phyloP scores from a whole-genome alignment of 495 filamentous ascomycete genomes.

The Aspergillus ellipticus region DNA sequence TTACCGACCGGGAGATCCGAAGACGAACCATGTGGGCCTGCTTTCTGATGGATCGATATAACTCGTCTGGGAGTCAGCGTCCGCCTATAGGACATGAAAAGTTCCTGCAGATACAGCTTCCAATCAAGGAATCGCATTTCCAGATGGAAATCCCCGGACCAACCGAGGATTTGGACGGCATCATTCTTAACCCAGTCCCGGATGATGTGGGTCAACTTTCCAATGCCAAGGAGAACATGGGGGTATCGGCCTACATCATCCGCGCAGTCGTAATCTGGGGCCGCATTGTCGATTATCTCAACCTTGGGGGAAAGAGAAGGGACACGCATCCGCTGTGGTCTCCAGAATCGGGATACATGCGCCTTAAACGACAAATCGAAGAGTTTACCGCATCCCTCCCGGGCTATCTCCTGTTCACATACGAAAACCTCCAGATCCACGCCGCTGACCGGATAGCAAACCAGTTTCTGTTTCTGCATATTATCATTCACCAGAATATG shows the following conservation, averaged over 20 bases:
- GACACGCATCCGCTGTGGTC: conserved; percentile 79
- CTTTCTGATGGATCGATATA: conserved; percentile 96
- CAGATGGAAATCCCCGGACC: conserved; percentile 86
- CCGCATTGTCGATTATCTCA: conserved; percentile 82
- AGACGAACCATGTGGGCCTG: conserved; percentile 97
- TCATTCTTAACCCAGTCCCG: conserved; percentile 61
- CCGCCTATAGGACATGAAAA: conserved; percentile 90
- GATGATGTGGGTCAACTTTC: conserved; percentile 60
- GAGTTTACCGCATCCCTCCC: conserved; percentile 70
- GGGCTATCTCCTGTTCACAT: conserved; percentile 62
- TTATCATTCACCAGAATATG: conserved; percentile 82
- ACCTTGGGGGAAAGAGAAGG: conserved; percentile 81
- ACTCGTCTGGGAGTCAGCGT: conserved; percentile 90
- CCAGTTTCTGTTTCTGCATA: conserved; percentile 92
- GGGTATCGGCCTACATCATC: conserved; percentile 88
- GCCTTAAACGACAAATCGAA: conserved; percentile 66
- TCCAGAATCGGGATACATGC: conserved; percentile 67
- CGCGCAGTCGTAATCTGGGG: conserved; percentile 86
- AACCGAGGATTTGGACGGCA: conserved; percentile 79
- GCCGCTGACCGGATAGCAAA: conserved; percentile 80
- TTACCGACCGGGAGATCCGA: conserved; percentile 89
- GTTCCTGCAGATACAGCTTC: conserved; percentile 82
- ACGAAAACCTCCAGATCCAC: conserved; percentile 81
- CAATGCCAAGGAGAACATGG: conserved; percentile 82
- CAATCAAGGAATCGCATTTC: conserved; percentile 85